These are phyloP conservation scores for Dicorynia guianensis DNA, from an alignment of 306 rosid species.

Conservation along the genomic window DNA sequence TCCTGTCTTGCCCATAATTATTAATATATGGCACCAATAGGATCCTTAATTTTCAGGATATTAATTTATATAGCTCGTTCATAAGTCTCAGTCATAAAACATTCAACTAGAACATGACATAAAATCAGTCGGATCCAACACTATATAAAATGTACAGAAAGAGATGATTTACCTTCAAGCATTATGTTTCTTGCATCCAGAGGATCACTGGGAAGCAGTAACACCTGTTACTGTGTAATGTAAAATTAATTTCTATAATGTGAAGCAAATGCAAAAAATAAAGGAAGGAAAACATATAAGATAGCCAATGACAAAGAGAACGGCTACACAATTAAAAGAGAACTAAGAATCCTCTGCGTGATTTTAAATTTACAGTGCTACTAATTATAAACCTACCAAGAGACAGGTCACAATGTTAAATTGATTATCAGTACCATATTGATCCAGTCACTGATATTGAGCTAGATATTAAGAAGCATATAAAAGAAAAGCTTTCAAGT, in stretches of 20 bases:
- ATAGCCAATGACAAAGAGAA: constrained; percentile 25
- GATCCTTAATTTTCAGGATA: neutral
- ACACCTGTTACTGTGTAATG: constrained; percentile 52
- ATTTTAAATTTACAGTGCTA: constrained; percentile 28
- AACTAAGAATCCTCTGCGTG: constrained; percentile 8
- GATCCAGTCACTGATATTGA: constrained; percentile 6
- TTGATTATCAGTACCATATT: constrained; percentile 9
- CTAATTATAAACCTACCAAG: neutral
- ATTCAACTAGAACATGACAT: constrained; percentile 31
- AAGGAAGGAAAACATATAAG: constrained; percentile 5
- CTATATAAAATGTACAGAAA: constrained; percentile 16
- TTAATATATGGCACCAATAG: neutral
- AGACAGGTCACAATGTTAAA: constrained; percentile 22
- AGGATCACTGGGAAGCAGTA: constrained; percentile 93
- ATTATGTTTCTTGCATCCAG: constrained; percentile 93
- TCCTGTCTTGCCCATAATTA: constrained; percentile 11
- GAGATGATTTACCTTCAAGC: constrained; percentile 83
- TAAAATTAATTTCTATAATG: constrained; percentile 36
- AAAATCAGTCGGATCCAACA: constrained; percentile 30
- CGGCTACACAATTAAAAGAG: constrained; percentile 20
- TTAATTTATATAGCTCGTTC: neutral
- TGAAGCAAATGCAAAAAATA: constrained; percentile 27
- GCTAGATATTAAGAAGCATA: constrained; percentile 18
- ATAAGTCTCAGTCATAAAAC: constrained; percentile 22
- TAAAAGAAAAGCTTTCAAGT: constrained; percentile 30